Conservation (phyloP, 805 yeast genomes). For the Pichia insulana region DNA sequence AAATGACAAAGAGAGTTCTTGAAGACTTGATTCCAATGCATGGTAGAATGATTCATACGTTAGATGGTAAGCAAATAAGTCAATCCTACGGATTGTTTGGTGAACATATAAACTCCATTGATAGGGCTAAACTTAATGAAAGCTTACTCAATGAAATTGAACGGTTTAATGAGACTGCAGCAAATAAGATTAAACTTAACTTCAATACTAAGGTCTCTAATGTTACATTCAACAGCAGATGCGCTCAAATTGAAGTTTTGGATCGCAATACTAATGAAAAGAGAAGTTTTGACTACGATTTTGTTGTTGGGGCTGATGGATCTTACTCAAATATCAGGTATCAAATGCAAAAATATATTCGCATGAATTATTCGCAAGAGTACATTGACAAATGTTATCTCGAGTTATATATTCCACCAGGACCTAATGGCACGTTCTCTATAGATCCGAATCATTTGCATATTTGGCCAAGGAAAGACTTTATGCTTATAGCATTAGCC, state of each 20-base stretch:
- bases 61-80: conserved; percentile 50
- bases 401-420: conserved; percentile 69
- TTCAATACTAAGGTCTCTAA: conserved; percentile 52
- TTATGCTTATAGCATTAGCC: conserved; percentile 85
- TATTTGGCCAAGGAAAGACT: conserved; percentile 85
- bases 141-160: conserved; percentile 57
- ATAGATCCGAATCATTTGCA: conserved; percentile 73
- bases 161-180: conserved; percentile 24
- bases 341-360: conserved; percentile 53
- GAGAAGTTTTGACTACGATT: conserved; percentile 34
- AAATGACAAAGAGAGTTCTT: conserved; percentile 47
- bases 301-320: conserved; percentile 81
- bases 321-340: conserved; percentile 66
- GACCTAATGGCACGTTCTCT: conserved; percentile 33
- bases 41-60: conserved; percentile 84
- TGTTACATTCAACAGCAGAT: conserved; percentile 17
- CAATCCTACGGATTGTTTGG: conserved; percentile 78
- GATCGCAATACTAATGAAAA: conserved; percentile 2
- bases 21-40: conserved; percentile 70
- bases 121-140: conserved; percentile 61
- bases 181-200: conserved; percentile 30
- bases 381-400: conserved; percentile 79
- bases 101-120: conserved; percentile 79
- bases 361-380: conserved; percentile 67
- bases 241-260: conserved; percentile 6